These are phyloP conservation scores for Aplosporella prunicola DNA, from an alignment of 2,329 filamentous ascomycete genomes.

Conservation along the genomic window DNA sequence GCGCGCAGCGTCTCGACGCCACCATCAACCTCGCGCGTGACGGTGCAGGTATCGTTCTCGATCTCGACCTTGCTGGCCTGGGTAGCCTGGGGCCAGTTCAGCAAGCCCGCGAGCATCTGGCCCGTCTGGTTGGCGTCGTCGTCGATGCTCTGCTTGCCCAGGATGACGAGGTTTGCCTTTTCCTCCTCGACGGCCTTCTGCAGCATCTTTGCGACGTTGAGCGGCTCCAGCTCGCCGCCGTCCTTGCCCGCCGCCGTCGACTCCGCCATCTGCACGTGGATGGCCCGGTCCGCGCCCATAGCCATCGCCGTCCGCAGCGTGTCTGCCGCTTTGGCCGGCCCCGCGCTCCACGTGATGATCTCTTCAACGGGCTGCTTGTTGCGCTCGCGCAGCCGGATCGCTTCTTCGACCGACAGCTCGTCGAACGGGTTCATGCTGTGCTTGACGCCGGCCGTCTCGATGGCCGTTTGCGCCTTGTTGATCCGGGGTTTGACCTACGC, in stretches of 20 bases:
- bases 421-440: slow-evolving; percentile 99
- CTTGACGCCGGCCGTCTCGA: slow-evolving; percentile 89
- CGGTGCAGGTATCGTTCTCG: slow-evolving; percentile 57
- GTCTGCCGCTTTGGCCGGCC: slow-evolving; percentile 78
- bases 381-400: slow-evolving; percentile 86
- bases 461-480: slow-evolving; percentile 66
- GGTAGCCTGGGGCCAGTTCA: slow-evolving; percentile 91
- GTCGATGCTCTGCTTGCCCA: slow-evolving; percentile 98
- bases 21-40: slow-evolving; percentile 89
- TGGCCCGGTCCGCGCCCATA: slow-evolving; percentile 88
- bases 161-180: slow-evolving; percentile 80
- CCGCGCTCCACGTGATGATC: slow-evolving; percentile 81
- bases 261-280: slow-evolving; percentile 57
- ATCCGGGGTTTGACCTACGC: slow-evolving; percentile 58
- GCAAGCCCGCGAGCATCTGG: slow-evolving; percentile 88
- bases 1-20: slow-evolving; percentile 82
- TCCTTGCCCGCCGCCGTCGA: slow-evolving; percentile 59
- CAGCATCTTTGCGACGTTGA: slow-evolving; percentile 85
- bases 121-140: slow-evolving; percentile 93
- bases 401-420: slow-evolving; percentile 95
- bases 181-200: slow-evolving; percentile 70
- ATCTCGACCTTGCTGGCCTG: slow-evolving; percentile 82
- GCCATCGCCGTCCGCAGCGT: slow-evolving; percentile 94
- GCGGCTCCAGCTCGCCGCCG: slow-evolving; percentile 61
- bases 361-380: slow-evolving; percentile 66